These are phyloP conservation scores for Podila verticillata DNA, from an alignment of 192 early-diverging fungal species.

Conservation along the genomic window DNA sequence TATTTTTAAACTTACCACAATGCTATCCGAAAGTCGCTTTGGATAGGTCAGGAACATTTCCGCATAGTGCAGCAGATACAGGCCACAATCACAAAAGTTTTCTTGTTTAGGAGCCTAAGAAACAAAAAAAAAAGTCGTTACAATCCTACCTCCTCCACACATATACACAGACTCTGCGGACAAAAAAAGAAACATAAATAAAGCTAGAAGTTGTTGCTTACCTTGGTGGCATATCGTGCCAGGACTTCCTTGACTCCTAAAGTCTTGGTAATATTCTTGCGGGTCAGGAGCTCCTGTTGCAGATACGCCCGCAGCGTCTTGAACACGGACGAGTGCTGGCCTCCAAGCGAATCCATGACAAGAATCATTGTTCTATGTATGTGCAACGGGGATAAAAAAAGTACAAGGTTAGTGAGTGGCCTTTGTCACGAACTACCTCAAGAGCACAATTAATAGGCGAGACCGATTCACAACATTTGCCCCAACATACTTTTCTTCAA, in stretches of 20 bases:
- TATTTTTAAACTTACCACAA: slow-evolving; percentile 58
- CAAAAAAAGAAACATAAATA: not conserved
- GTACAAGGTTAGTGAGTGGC: not conserved
- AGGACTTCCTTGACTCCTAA: slow-evolving; percentile 11
- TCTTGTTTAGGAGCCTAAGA: slow-evolving; percentile 72
- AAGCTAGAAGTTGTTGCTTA: slow-evolving; percentile 5
- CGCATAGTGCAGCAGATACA: slow-evolving; percentile 84
- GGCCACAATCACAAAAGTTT: slow-evolving; percentile 90
- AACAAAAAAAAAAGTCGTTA: not conserved
- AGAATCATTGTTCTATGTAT: slow-evolving; percentile 61
- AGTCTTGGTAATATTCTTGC: slow-evolving; percentile 53
- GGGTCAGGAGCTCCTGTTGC: slow-evolving; percentile 41
- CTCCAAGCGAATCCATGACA: slow-evolving; percentile 71
- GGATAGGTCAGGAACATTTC: slow-evolving; percentile 71
- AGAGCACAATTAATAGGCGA: not conserved
- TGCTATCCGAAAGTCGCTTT: slow-evolving; percentile 35
- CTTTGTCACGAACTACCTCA: not conserved
- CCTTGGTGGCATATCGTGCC: slow-evolving; percentile 68
- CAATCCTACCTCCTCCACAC: not conserved
- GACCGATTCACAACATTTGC: not conserved
- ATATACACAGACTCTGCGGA: not conserved
- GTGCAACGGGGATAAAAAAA: not conserved
- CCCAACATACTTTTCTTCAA: slow-evolving; percentile 16
- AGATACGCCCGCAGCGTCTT: slow-evolving; percentile 53
- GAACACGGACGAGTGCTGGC: slow-evolving; percentile 53